Base-by-base conservation (phyloP, 2,329 filamentous ascomycete genomes). In the Chrysosporium queenslandicum region DNA sequence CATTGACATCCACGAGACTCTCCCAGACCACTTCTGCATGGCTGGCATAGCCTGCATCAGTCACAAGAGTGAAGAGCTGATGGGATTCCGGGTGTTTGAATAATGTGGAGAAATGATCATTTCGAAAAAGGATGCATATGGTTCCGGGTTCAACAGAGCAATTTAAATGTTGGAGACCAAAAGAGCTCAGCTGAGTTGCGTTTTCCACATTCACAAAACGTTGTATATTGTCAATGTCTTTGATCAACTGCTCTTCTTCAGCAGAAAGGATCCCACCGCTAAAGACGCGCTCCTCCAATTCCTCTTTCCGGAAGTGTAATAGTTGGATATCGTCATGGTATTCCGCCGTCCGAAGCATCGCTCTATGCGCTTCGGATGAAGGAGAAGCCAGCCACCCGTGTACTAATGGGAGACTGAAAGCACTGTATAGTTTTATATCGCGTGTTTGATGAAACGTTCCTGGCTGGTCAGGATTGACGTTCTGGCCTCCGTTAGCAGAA, bases 21-120 rank as follows among this genome's bases (percentile, higher is more conserved):
- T 98, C 92, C 92, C 92, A 98, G 0, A 98, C 87, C 11, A 98
- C 82, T 65, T 97, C 91, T 14, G 89, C 85, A 60, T 96, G 88
- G 8, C 77, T 79, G 9, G 85, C 83, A 63, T 94, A 98, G 0
- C 92, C 92, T 23, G 88, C 86, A 64, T 98, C 92, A 0, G 92
- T 97, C 12, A 98, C 89, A 2, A 98, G 73, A 0, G 86, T 88
- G 57, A 91, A 79, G 1, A 97, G 76, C 58, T 86, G 78, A 37
- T 81, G 76, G 0, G 83, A 87, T 41, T 82, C 74, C 0, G 91
- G 88, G 60, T 97, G 88, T 55, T 90, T 87, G 68, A 94, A 95
- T 0, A 98, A 68, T 0, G 91, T 97, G 39, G 88, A 89, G 64
- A 98, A 98, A 66, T 98, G 92, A 63, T 98, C 91, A 61, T 98